Percentiles rank a stretch among this genome's conserved stretches.
Evolutionary conservation across 306 rosid species (phyloP).

Genomic region (Datisca glomerata): DNA sequence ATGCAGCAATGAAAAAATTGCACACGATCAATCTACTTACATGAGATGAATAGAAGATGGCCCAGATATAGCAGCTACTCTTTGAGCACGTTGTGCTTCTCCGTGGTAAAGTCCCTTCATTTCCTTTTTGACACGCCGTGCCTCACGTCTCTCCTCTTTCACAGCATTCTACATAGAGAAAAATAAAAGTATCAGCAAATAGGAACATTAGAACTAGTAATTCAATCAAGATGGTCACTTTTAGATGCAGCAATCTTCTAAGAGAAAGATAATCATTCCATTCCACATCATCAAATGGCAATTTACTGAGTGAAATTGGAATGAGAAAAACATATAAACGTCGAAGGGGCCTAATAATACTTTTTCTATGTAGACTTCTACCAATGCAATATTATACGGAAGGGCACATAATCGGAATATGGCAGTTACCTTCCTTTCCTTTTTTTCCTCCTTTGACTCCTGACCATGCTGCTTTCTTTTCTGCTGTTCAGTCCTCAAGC

Average conservation of each 20-base stretch:
- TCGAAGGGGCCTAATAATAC: no score
- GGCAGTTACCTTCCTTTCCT: constrained; percentile 69
- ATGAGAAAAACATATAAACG: no score
- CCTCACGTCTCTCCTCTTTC: constrained; percentile 73
- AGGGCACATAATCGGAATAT: constrained; percentile 1
- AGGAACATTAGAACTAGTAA: no score
- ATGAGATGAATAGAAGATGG: constrained; percentile 66
- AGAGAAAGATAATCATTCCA: no score
- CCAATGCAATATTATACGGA: constrained; percentile 1
- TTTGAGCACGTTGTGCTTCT: constrained; percentile 78
- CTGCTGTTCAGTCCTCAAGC: constrained; percentile 35
- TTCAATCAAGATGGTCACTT: no score
- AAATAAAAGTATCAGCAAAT: background rate
- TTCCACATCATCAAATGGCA: no score
- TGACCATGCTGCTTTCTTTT: constrained; percentile 59
- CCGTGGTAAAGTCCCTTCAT: constrained; percentile 60
- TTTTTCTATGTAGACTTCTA: no score
- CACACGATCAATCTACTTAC: constrained; percentile 30
- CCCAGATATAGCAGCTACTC: constrained; percentile 63
- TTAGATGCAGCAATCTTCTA: no score
- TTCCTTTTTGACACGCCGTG: constrained; percentile 73
- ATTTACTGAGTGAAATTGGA: no score
- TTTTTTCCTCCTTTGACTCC: constrained; percentile 81
- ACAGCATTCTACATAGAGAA: constrained; percentile 49
- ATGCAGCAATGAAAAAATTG: background rate